These are phyloP conservation scores for Penicillium janthinellum DNA, from an alignment of 2,329 filamentous ascomycete genomes.

Conservation along the genomic window DNA sequence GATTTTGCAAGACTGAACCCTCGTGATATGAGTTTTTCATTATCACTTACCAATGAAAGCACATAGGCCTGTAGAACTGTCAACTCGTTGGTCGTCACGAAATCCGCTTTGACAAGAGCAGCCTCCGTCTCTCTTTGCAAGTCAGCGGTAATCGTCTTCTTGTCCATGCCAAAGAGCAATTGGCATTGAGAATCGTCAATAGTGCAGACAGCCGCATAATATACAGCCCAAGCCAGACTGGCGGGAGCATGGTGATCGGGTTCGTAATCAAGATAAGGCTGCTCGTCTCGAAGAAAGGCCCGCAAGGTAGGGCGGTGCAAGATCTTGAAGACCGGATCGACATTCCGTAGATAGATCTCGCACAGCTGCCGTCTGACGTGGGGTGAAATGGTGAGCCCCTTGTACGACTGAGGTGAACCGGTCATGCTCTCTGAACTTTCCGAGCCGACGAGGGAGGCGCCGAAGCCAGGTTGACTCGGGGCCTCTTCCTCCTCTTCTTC, in stretches of 20 bases:
- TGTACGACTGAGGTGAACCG: conserved; percentile 12
- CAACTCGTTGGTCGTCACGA: conserved; percentile 36
- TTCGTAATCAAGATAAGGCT: conserved; percentile 35
- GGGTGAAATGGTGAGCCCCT: conserved; percentile 10
- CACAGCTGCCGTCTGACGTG: conserved; percentile 23
- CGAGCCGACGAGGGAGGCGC: conserved; percentile 19
- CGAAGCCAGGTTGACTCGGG: conserved; percentile 12
- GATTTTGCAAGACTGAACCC: background rate
- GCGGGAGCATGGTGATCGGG: conserved; percentile 28
- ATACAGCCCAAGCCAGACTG: conserved; percentile 30
- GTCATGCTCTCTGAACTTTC: conserved; percentile 18
- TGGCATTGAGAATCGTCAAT: conserved; percentile 28
- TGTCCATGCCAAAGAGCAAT: conserved; percentile 22
- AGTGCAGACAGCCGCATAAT: conserved; percentile 31
- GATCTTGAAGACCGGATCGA: conserved; percentile 38
- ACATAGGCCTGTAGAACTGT: conserved; percentile 38
- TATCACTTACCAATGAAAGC: conserved; percentile 29
- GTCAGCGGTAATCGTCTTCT: conserved; percentile 21
- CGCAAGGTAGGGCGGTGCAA: conserved; percentile 33
- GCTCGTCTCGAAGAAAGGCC: conserved; percentile 27
- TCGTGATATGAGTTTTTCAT: background rate
- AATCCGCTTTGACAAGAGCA: conserved; percentile 30
- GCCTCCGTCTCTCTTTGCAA: conserved; percentile 30
- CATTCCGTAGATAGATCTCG: conserved; percentile 30
- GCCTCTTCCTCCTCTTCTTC: conserved; percentile 12